A percentile compares a stretch with the other conserved stretches of the same genome.
Evolutionary conservation across 1,139 yeast genomes (phyloP).

Genomic region (Dujonia santamariae): DNA sequence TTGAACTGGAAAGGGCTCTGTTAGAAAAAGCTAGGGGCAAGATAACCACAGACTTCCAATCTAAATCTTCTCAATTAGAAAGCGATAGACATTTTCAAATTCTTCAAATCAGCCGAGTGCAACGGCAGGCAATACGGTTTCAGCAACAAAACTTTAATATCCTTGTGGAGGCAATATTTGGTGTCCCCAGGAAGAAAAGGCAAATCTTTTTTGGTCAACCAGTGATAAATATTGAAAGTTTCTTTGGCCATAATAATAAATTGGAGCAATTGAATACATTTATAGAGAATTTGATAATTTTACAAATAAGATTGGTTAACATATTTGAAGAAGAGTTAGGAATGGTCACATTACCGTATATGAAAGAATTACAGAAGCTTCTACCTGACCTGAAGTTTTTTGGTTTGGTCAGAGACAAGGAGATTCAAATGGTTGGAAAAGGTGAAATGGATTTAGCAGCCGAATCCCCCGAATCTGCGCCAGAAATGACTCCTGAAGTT

Average conservation of each 20-base stretch:
- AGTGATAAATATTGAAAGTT: conserved; percentile 25
- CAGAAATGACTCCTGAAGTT: conserved; percentile 5
- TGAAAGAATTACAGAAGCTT: conserved; percentile 24
- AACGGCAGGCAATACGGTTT: conserved; percentile 25
- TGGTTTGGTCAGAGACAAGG: conserved; percentile 35
- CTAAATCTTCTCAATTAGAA: conserved; percentile 1
- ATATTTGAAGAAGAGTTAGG: conserved; percentile 19
- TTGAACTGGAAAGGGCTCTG: conserved; percentile 5
- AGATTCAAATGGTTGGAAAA: conserved; percentile 23
- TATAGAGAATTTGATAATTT: conserved; percentile 35
- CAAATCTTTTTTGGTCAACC: conserved; percentile 26
- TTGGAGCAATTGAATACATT: conserved; percentile 35
- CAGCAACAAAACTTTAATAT: conserved; percentile 24
- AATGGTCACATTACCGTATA: conserved; percentile 29
- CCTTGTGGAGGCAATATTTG: conserved; percentile 24
- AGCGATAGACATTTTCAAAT: conserved; percentile 15
- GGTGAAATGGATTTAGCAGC: conserved; percentile 10
- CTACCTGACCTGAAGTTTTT: conserved; percentile 37
- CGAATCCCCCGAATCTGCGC: conserved; percentile 2
- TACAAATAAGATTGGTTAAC: conserved; percentile 28
- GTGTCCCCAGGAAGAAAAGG: conserved; percentile 11
- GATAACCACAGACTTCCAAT: conserved; percentile 1
- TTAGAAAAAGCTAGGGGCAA: conserved; percentile 12
- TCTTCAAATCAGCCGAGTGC: conserved; percentile 26
- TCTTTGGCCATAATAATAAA: conserved; percentile 25